Percentiles rank a stretch among this genome's conserved stretches.
Evolutionary conservation across 2,329 filamentous ascomycete genomes (phyloP).

Genomic region (Aspergillus piperis): DNA sequence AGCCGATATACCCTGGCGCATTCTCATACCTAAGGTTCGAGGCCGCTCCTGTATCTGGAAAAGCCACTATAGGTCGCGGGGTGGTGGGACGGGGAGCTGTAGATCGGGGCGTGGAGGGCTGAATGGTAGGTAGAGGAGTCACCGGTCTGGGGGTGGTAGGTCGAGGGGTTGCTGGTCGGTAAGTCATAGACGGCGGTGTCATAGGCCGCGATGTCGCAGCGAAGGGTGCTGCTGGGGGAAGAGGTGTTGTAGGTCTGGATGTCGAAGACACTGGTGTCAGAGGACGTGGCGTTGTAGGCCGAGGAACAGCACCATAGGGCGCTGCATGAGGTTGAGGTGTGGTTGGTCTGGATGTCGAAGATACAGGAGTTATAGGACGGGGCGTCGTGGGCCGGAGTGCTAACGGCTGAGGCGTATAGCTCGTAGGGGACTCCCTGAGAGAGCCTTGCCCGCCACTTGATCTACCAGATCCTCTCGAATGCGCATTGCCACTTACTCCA

Average conservation of each 20-base stretch:
- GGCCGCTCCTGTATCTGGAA: neutral
- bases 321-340: neutral
- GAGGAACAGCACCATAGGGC: neutral
- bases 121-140: neutral
- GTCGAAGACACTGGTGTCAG: neutral
- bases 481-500: neutral
- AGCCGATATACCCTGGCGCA: neutral
- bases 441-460: constrained; percentile 2
- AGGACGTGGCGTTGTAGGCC: constrained; percentile 1
- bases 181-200: neutral
- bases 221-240: neutral
- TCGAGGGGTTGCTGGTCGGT: constrained; percentile 1
- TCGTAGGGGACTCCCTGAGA: neutral
- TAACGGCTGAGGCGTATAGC: neutral
- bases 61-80: neutral
- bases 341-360: neutral
- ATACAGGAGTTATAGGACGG: neutral
- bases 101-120: neutral
- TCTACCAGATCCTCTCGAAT: neutral
- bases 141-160: neutral
- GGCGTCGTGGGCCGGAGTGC: constrained; percentile 3
- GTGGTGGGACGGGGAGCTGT: neutral
- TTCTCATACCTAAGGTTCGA: neutral
- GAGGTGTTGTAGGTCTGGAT: neutral
- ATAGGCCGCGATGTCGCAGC: neutral